Evolutionary conservation across 352 stramenopile species (phyloP).

Genomic region (Phytophthora europaea): DNA sequence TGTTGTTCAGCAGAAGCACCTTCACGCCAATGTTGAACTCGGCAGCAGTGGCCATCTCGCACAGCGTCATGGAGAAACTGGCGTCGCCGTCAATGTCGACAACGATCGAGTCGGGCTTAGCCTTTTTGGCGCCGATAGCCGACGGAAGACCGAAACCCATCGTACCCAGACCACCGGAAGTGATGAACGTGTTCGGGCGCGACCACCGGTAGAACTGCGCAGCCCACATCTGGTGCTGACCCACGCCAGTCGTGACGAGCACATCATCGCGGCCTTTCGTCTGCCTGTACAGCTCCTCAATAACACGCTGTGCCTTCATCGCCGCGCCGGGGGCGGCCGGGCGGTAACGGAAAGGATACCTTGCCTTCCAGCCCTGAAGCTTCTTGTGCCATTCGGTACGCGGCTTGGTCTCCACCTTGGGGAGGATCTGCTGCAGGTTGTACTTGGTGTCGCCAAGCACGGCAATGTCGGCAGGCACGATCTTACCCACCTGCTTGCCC

Average conservation of each 20-base stretch:
- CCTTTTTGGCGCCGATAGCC: slow-evolving; percentile 95
- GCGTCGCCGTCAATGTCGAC: slow-evolving; percentile 97
- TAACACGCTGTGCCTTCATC: slow-evolving; percentile 96
- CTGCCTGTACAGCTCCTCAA: slow-evolving; percentile 94
- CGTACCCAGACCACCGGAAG: slow-evolving; percentile 94
- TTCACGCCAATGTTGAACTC: slow-evolving; percentile 96
- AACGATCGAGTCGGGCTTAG: slow-evolving; percentile 85
- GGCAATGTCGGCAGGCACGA: slow-evolving; percentile 82
- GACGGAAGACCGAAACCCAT: slow-evolving; percentile 96
- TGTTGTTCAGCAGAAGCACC: slow-evolving; percentile 97
- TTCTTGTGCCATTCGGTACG: slow-evolving; percentile 94
- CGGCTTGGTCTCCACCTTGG: slow-evolving; percentile 82
- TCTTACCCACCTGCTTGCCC: slow-evolving; percentile 90
- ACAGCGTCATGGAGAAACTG: slow-evolving; percentile 98
- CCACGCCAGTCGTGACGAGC: slow-evolving; percentile 96
- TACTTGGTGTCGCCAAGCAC: slow-evolving; percentile 90
- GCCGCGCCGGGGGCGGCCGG: slow-evolving; percentile 63
- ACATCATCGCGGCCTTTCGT: slow-evolving; percentile 93
- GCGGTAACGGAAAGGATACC: slow-evolving; percentile 95
- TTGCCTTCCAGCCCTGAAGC: slow-evolving; percentile 91
- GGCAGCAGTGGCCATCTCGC: slow-evolving; percentile 95
- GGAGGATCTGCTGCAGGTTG: slow-evolving; percentile 93
- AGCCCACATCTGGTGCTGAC: slow-evolving; percentile 98
- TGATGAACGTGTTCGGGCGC: slow-evolving; percentile 94
- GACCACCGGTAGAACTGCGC: slow-evolving; percentile 97